A percentile compares a stretch with the other conserved stretches of the same genome.
phyloP scores from a whole-genome alignment of 345 rosid species.

The Eutrema japonicum region DNA sequence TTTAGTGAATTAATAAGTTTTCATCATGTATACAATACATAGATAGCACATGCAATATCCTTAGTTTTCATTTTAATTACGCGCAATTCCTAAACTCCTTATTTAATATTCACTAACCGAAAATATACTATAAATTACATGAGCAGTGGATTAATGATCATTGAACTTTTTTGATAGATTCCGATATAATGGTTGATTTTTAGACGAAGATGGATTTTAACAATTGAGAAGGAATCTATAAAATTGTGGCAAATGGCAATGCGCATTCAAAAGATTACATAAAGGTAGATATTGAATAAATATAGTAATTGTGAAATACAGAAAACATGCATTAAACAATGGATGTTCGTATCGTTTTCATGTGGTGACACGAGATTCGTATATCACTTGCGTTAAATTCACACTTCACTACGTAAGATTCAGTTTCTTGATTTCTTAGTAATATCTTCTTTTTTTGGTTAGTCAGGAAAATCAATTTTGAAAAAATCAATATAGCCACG shows the following conservation, averaged over 20 bases:
- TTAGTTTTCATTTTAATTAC: neutral
- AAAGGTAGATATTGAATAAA: slow-evolving; percentile 4
- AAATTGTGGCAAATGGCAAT: slow-evolving; percentile 18
- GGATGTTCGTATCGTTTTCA: slow-evolving; percentile 40
- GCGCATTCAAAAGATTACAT: neutral
- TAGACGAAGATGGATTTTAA: slow-evolving; percentile 8
- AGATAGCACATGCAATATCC: neutral
- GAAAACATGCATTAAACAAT: slow-evolving; percentile 47
- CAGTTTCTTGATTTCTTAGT: slow-evolving; percentile 34
- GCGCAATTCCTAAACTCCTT: neutral
- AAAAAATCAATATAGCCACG: neutral
- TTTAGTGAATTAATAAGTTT: neutral
- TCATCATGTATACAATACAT: neutral
- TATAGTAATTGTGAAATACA: slow-evolving; percentile 25
- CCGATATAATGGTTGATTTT: neutral
- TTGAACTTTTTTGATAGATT: neutral
- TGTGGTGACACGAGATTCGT: slow-evolving; percentile 25
- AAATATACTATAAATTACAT: neutral
- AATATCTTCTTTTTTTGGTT: slow-evolving; percentile 14
- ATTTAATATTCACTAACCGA: no score
- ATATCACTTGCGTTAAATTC: slow-evolving; percentile 39
- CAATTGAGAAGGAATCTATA: slow-evolving; percentile 4
- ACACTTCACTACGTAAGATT: slow-evolving; percentile 42
- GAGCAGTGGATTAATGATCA: slow-evolving; percentile 1
- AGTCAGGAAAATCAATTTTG: slow-evolving; percentile 15